A percentile compares a stretch with the other conserved stretches of the same genome.
Evolutionary conservation across 129 eudicot genomes (phyloP).

Genomic region (Silybum marianum): DNA sequence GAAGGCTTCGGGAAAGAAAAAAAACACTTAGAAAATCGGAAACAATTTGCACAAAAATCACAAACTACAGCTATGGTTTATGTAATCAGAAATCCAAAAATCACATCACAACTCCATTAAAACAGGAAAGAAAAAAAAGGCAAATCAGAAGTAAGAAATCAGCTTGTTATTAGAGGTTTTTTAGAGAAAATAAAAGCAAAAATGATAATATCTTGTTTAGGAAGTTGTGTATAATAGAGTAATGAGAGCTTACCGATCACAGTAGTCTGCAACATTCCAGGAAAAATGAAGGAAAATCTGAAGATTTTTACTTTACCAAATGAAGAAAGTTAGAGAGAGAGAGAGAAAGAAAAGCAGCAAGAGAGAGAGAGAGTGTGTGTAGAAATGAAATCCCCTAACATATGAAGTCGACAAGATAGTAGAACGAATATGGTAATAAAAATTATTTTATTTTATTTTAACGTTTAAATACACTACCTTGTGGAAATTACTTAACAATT

Average conservation of each 20-base stretch:
- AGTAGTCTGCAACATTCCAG: slow-evolving; percentile 41
- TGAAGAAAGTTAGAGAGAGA: slow-evolving; percentile 30
- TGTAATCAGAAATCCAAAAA: not conserved
- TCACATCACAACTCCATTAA: not conserved
- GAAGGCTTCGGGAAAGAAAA: not conserved
- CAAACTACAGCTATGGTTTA: not conserved
- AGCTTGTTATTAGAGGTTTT: not conserved
- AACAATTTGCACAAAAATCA: not conserved
- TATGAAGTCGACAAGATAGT: not conserved
- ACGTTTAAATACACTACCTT: not conserved
- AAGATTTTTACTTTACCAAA: slow-evolving; percentile 33
- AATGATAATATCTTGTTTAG: not conserved
- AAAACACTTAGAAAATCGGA: not conserved
- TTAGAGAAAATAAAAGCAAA: not conserved
- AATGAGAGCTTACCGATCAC: slow-evolving; percentile 37
- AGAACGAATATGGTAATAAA: not conserved
- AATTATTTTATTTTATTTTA: not conserved
- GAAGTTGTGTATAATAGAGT: slow-evolving; percentile 13
- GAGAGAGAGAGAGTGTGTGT: not conserved
- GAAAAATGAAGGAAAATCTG: slow-evolving; percentile 8
- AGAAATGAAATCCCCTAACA: not conserved
- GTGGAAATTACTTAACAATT: not conserved
- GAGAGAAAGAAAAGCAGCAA: not conserved
- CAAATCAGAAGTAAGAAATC: slow-evolving; percentile 1
- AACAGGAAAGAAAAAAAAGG: not conserved